Conservation (phyloP, 2,329 filamentous ascomycete genomes). For the Camptophora hylomeconis region DNA sequence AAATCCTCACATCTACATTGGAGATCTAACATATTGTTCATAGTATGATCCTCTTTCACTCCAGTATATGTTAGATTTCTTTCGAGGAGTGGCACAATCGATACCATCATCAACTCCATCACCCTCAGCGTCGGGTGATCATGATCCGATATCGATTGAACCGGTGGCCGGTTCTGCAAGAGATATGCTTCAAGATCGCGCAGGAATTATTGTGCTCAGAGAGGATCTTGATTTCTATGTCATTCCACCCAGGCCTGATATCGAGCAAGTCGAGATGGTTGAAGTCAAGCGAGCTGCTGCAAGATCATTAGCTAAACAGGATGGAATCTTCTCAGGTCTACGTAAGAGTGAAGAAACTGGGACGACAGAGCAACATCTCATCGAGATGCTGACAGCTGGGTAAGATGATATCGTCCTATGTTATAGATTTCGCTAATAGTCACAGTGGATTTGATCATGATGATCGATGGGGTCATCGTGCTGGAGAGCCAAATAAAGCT, state of each 20-base stretch:
- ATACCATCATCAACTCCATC: slow-evolving; percentile 65
- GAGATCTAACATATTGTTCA: slow-evolving; percentile 40
- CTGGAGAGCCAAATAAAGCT: slow-evolving; percentile 95
- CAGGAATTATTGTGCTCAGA: slow-evolving; percentile 89
- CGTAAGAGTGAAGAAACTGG: slow-evolving; percentile 91
- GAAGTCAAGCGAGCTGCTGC: slow-evolving; percentile 89
- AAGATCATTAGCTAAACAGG: slow-evolving; percentile 70
- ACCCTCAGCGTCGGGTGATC: slow-evolving; percentile 46
- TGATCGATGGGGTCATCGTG: slow-evolving; percentile 88
- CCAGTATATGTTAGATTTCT: slow-evolving; percentile 99
- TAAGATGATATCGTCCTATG: slow-evolving; percentile 33
- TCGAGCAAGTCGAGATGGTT: slow-evolving; percentile 82
- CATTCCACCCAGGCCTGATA: slow-evolving; percentile 75
- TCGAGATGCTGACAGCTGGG: slow-evolving; percentile 98
- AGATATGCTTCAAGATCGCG: slow-evolving; percentile 73
- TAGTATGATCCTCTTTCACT: slow-evolving; percentile 95
- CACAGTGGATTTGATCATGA: slow-evolving; percentile 88
- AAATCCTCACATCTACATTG: slow-evolving; percentile 21
- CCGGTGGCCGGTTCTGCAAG: slow-evolving; percentile 55
- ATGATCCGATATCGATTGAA: slow-evolving; percentile 57
- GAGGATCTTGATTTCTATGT: slow-evolving; percentile 97
- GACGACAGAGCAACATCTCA: slow-evolving; percentile 93
- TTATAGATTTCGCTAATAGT: slow-evolving; percentile 7
- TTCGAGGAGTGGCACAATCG: slow-evolving; percentile 89
- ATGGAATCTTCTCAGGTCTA: slow-evolving; percentile 90